These are phyloP conservation scores for Fusarium nygamai DNA, from an alignment of 2,329 filamentous ascomycete genomes.

Conservation along the genomic window DNA sequence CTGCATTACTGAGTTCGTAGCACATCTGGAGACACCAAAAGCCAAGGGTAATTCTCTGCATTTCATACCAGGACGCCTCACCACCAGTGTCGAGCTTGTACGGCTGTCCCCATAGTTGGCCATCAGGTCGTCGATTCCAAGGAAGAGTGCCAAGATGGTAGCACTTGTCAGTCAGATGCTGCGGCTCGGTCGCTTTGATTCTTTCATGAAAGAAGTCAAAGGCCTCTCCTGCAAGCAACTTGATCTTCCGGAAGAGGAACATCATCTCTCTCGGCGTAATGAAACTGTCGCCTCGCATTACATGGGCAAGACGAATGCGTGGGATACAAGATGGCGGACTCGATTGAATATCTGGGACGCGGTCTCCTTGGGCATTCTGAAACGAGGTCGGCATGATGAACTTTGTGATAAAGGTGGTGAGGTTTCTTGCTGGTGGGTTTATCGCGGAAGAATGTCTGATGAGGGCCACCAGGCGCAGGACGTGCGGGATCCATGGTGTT, in stretches of 20 bases:
- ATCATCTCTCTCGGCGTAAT: constrained; percentile 7
- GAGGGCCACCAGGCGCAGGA: constrained; percentile 21
- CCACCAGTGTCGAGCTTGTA: constrained; percentile 11
- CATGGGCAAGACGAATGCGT: background rate
- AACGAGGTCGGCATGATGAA: constrained; percentile 3
- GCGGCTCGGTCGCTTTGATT: background rate
- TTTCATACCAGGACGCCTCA: constrained; percentile 25
- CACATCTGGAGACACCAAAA: constrained; percentile 22
- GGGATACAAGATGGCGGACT: background rate
- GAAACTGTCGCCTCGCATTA: background rate
- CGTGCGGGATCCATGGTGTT: constrained; percentile 22
- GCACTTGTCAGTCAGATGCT: constrained; percentile 16
- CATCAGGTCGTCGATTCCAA: constrained; percentile 6
- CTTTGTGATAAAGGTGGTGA: background rate
- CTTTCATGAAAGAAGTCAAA: constrained; percentile 17
- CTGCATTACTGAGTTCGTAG: constrained; percentile 29
- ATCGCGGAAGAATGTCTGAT: background rate
- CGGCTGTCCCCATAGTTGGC: constrained; percentile 2
- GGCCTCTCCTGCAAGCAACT: constrained; percentile 4
- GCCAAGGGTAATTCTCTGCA: constrained; percentile 10
- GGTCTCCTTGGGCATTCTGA: background rate
- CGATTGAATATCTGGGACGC: background rate
- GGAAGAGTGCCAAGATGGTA: background rate
- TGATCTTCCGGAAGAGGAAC: constrained; percentile 8
- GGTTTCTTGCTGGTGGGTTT: background rate